Evolutionary conservation across 2,329 filamentous ascomycete species (phyloP).

Genomic region (Talaromyces piceae): DNA sequence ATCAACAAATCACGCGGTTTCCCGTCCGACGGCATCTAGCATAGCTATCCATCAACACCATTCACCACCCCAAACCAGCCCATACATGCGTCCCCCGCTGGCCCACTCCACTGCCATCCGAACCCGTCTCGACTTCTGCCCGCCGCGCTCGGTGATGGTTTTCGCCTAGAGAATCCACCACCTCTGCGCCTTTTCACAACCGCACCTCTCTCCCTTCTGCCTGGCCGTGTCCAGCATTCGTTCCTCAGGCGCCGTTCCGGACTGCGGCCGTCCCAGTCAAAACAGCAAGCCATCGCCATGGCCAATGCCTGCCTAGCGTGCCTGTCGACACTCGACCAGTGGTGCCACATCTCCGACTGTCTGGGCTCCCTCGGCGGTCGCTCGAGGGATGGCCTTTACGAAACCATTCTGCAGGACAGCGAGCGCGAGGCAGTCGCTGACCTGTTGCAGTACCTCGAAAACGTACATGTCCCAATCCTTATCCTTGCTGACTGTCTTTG

Average conservation of each 20-base stretch:
- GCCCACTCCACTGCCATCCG: conserved; percentile 6
- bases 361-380: conserved; percentile 50
- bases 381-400: conserved; percentile 73
- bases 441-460: conserved; percentile 89
- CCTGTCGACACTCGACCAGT: conserved; percentile 34
- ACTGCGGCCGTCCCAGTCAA: conserved; percentile 18
- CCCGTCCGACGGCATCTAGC: background rate
- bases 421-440: conserved; percentile 96
- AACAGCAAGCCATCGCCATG: conserved; percentile 27
- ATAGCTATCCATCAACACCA: background rate
- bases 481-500: background rate
- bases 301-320: conserved; percentile 35
- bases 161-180: conserved; percentile 10
- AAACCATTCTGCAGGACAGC: conserved; percentile 84
- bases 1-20: background rate
- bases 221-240: no score
- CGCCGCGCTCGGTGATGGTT: conserved; percentile 11
- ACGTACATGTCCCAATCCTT: no score
- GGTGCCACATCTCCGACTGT: conserved; percentile 38
- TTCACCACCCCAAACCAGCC: no score
- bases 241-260: conserved; percentile 17
- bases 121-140: conserved; percentile 9
- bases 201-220: no score
- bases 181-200: conserved; percentile 1
- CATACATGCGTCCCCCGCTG: conserved; percentile 2